These are phyloP conservation scores for Kluyveromyces marxianus DNA, from an alignment of 1,139 yeast genomes.

Conservation along the genomic window DNA sequence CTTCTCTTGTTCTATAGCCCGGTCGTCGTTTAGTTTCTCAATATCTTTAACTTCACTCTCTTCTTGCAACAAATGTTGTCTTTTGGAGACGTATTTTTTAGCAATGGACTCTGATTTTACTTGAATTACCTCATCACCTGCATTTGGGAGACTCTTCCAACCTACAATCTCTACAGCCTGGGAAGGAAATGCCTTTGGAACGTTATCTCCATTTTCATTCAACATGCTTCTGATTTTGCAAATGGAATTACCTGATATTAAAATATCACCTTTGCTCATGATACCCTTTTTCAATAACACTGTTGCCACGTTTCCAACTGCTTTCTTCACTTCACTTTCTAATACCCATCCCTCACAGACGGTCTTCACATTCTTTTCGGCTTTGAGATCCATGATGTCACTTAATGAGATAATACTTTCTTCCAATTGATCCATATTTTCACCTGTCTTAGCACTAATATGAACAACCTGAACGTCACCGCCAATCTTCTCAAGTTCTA, in stretches of 20 bases:
- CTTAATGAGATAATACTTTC: constrained; percentile 82
- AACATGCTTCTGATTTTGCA: constrained; percentile 80
- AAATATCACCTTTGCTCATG: constrained; percentile 55
- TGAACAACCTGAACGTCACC: constrained; percentile 90
- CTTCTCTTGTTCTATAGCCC: constrained; percentile 26
- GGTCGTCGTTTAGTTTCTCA: constrained; percentile 57
- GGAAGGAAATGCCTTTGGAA: constrained; percentile 74
- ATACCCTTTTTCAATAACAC: constrained; percentile 76
- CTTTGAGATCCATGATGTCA: constrained; percentile 71
- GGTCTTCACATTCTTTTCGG: constrained; percentile 46
- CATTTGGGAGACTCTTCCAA: constrained; percentile 89
- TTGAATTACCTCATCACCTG: constrained; percentile 80
- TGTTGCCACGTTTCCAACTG: constrained; percentile 83
- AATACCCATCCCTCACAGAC: constrained; percentile 83
- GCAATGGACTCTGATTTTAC: constrained; percentile 70
- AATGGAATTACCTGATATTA: constrained; percentile 81
- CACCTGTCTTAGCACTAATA: constrained; percentile 81
- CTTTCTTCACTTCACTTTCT: constrained; percentile 77
- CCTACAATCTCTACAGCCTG: constrained; percentile 90
- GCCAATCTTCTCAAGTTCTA: constrained; percentile 88
- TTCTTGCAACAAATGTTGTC: constrained; percentile 49
- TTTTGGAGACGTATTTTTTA: constrained; percentile 62
- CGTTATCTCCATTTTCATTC: constrained; percentile 60
- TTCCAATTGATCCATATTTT: constrained; percentile 81
- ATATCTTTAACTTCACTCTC: constrained; percentile 60